phyloP scores from a whole-genome alignment of 2,329 filamentous ascomycete species.

The Aureobasidium sp. region DNA sequence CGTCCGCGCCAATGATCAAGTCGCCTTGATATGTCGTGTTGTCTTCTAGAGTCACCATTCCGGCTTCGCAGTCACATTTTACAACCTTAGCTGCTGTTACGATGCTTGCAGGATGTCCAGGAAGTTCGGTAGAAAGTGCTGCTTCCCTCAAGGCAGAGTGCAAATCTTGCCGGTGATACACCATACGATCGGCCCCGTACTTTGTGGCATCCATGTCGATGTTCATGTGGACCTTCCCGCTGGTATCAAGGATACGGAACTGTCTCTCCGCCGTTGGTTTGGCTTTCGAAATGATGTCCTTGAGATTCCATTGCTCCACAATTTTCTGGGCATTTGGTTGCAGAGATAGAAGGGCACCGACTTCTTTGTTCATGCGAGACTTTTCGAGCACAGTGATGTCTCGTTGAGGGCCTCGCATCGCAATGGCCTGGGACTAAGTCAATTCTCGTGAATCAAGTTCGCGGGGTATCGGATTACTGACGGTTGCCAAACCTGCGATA shows the following conservation, averaged over 20 bases:
- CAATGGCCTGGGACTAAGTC: slow-evolving; percentile 28
- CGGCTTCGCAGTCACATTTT: slow-evolving; percentile 21
- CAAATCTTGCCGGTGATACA: slow-evolving; percentile 38
- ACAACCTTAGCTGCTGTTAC: slow-evolving; percentile 24
- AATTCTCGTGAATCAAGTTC: not conserved
- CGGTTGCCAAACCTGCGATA: slow-evolving; percentile 27
- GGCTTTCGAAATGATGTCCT: slow-evolving; percentile 24
- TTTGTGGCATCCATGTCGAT: slow-evolving; percentile 27
- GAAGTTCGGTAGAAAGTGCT: slow-evolving; percentile 21
- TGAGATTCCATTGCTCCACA: slow-evolving; percentile 28
- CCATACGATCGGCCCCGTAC: slow-evolving; percentile 35
- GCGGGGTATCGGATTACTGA: slow-evolving; percentile 27
- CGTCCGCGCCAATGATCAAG: slow-evolving; percentile 34
- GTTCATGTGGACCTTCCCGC: slow-evolving; percentile 28
- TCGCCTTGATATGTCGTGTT: slow-evolving; percentile 24
- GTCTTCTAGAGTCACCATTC: slow-evolving; percentile 30
- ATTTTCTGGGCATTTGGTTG: slow-evolving; percentile 38
- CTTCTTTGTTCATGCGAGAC: slow-evolving; percentile 29
- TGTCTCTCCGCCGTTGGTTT: slow-evolving; percentile 31
- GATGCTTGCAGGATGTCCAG: slow-evolving; percentile 25
- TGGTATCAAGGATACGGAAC: slow-evolving; percentile 32
- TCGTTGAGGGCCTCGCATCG: slow-evolving; percentile 27
- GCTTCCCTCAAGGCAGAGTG: slow-evolving; percentile 30
- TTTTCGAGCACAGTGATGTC: slow-evolving; percentile 29
- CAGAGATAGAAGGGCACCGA: slow-evolving; percentile 37